These are phyloP conservation scores for Xanthoconium purpureum DNA, from an alignment of 768 basidiomycete species.

Conservation along the genomic window DNA sequence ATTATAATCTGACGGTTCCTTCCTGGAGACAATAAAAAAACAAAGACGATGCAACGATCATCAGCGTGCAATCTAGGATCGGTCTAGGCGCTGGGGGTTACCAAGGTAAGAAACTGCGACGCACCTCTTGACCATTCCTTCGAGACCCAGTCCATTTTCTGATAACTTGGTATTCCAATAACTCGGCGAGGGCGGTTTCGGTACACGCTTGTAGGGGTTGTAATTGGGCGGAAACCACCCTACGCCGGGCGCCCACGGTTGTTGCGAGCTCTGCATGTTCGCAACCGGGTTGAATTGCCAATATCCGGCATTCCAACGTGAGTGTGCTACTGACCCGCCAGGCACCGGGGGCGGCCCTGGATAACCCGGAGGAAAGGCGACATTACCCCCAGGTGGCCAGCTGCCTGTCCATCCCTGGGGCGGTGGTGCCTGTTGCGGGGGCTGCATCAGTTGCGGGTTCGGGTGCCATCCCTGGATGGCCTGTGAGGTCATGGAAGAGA, in stretches of 20 bases:
- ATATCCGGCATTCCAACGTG: slow-evolving; percentile 47
- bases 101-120: slow-evolving; percentile 23
- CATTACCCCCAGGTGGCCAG: slow-evolving; percentile 34
- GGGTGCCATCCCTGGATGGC: slow-evolving; percentile 31
- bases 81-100: neutral
- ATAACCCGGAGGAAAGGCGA: slow-evolving; percentile 33
- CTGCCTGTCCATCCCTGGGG: slow-evolving; percentile 36
- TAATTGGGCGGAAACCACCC: slow-evolving; percentile 33
- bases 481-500: slow-evolving; percentile 24
- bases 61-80: slow-evolving; percentile 10
- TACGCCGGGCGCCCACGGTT: slow-evolving; percentile 33
- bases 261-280: slow-evolving; percentile 26
- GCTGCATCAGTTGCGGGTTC: slow-evolving; percentile 34
- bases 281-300: slow-evolving; percentile 50
- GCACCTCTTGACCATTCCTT: slow-evolving; percentile 60
- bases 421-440: slow-evolving; percentile 14
- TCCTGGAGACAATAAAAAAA: slow-evolving; percentile 12
- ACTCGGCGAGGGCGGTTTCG: slow-evolving; percentile 59
- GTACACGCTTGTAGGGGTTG: slow-evolving; percentile 65
- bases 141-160: slow-evolving; percentile 64
- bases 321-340: slow-evolving; percentile 42
- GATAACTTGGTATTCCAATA: slow-evolving; percentile 59
- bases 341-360: slow-evolving; percentile 57
- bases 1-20: slow-evolving; percentile 32
- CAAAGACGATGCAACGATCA: neutral